These are phyloP conservation scores for Bipolaris gigantea DNA, from an alignment of 2,329 filamentous ascomycete genomes.

Conservation along the genomic window DNA sequence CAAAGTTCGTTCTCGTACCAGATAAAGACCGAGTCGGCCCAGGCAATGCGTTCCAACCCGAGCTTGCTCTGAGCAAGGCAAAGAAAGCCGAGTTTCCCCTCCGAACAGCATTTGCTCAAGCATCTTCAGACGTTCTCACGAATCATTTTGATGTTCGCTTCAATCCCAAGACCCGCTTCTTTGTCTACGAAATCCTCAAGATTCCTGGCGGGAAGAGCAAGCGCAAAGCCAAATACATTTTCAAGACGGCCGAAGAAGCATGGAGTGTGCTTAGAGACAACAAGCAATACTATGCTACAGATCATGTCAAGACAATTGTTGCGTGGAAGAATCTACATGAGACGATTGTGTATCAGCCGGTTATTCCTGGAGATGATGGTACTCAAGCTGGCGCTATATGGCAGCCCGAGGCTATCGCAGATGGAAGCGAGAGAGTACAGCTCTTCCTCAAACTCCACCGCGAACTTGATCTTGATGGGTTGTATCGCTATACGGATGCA, in stretches of 20 bases:
- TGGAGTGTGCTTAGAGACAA: constrained; percentile 1
- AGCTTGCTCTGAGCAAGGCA: neutral
- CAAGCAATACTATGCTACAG: constrained; percentile 5
- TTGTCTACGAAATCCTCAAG: constrained; percentile 2
- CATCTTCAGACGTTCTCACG: neutral
- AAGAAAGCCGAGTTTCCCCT: neutral
- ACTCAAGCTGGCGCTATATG: neutral
- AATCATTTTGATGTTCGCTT: constrained; percentile 18
- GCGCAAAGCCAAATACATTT: neutral
- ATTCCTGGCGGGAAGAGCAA: neutral
- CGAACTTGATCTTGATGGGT: neutral
- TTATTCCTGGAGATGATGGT: neutral
- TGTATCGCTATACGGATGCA: neutral
- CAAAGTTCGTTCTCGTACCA: neutral
- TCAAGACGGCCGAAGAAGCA: neutral
- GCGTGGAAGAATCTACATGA: constrained; percentile 12
- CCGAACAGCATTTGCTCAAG: neutral
- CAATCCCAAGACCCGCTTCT: neutral
- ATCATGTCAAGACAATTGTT: constrained; percentile 7
- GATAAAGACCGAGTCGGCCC: neutral
- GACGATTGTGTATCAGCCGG: neutral
- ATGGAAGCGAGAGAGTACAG: neutral
- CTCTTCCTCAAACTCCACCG: neutral
- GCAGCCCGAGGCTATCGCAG: neutral
- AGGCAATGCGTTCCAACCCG: neutral